A percentile compares a stretch with the other conserved stretches of the same genome.
These are phyloP conservation scores for Moesziomyces parantarcticus DNA, from an alignment of 1,284 basidiomycete species.

Conservation along the genomic window DNA sequence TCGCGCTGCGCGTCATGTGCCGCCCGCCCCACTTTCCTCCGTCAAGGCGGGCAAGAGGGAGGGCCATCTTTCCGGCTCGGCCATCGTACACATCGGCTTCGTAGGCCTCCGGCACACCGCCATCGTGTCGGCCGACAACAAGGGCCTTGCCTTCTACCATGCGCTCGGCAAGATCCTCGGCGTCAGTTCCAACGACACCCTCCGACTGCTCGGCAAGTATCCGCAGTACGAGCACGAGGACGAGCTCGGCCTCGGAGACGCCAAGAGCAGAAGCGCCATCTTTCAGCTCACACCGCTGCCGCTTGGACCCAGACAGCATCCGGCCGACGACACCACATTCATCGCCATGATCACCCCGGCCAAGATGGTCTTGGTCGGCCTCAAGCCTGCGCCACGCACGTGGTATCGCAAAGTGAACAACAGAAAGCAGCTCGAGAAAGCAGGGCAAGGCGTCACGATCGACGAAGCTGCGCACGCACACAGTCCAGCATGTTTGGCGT, in stretches of 20 bases:
- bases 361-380: constrained; percentile 90
- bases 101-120: constrained; percentile 94
- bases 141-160: constrained; percentile 94
- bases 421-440: constrained; percentile 13
- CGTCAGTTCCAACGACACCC: constrained; percentile 91
- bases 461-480: neutral
- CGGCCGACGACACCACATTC: constrained; percentile 84
- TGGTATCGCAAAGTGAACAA: constrained; percentile 73
- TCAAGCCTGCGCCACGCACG: constrained; percentile 90
- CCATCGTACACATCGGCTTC: constrained; percentile 88
- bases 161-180: constrained; percentile 93
- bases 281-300: constrained; percentile 85
- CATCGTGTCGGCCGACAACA: constrained; percentile 88
- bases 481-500: constrained; percentile 50
- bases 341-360: constrained; percentile 87
- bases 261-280: constrained; percentile 71
- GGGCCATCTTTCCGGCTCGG: constrained; percentile 86
- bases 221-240: constrained; percentile 46
- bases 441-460: neutral
- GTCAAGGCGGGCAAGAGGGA: constrained; percentile 87
- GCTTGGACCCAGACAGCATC: constrained; percentile 79
- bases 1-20: constrained; percentile 74
- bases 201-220: constrained; percentile 92
- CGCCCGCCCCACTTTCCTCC: constrained; percentile 76
- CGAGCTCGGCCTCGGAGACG: constrained; percentile 26